Evolutionary conservation across 768 basidiomycete species (phyloP), one percentile per base, ranked within the genome.

Genomic region (Russula abietina): DNA sequence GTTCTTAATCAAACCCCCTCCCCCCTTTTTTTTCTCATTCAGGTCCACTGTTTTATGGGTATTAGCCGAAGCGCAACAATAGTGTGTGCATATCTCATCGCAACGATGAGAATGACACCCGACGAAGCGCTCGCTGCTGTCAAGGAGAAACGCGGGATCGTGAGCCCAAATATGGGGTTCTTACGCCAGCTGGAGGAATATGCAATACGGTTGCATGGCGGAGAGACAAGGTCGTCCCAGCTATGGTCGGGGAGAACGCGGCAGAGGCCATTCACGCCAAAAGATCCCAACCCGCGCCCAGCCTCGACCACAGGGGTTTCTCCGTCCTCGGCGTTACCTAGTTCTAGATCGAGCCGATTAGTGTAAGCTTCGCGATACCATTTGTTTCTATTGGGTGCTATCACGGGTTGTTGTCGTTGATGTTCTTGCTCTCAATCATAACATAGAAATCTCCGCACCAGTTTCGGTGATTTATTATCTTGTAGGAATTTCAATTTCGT

Each of bases 1-100:
- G 30, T 46, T 41, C 17, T 36, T 17, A 28, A 55, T 45, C 11
- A 16, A 46, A 45, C 16, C 4, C 5, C 7, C 22, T n/a, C n/a
- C n/a, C n/a, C n/a, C n/a, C n/a, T n/a, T n/a, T n/a, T n/a, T 32
- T 8, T 24, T 4, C 1, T 43, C 28, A 30, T 52, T 33, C 32
- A 90, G 88, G 87, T 91, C 16, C 90, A 92, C 71, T 91, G 90
- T 71, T 30, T 30, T 30, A 30, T 30, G 28, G 28, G 28, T 5
- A 30, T 30, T 30, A 30, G 28, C 28, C 28, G 90, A 28, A 88
- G 87, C 49, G 82, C 89, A 0, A 90, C 88, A 3, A 81, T 91
- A 46, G 83, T 91, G 4, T 87, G 87, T 66, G 90, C 88, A 57
- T 91, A 89, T 73, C 75, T 75, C 55, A 67, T 75, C 57, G 73